Percentiles rank a stretch among this genome's conserved stretches.
Evolutionary conservation across 176 grass and related monocot genomes (phyloP).

Genomic region (Musa beccarii): DNA sequence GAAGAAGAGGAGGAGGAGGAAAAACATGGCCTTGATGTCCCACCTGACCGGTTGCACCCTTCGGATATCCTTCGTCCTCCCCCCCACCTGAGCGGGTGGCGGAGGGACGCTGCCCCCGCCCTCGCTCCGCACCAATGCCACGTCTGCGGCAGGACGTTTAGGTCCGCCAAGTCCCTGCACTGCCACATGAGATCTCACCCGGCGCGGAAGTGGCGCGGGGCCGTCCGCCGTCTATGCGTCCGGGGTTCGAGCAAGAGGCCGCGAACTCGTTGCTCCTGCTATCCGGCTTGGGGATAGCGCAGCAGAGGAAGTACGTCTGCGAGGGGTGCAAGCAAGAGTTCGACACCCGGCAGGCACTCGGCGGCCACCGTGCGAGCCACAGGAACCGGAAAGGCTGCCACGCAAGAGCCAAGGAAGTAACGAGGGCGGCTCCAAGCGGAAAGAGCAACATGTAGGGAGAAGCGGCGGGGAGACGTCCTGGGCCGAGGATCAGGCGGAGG

Average conservation of each 20-base stretch:
- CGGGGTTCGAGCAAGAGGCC: conserved; percentile 1
- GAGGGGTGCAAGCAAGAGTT: background rate
- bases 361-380: conserved; percentile 5
- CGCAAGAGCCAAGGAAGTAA: conserved; percentile 7
- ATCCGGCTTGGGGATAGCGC: background rate
- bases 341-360: conserved; percentile 1
- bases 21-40: too few relatives aligned
- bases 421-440: background rate
- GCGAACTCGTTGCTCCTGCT: conserved; percentile 28
- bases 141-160: conserved; percentile 44
- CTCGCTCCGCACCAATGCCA: conserved; percentile 28
- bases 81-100: too few relatives aligned
- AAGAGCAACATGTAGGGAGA: background rate
- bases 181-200: conserved; percentile 79
- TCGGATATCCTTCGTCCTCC: too few relatives aligned
- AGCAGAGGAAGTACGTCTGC: conserved; percentile 9
- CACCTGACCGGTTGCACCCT: too few relatives aligned
- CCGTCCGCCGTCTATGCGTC: conserved; percentile 16
- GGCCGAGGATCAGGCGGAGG: too few relatives aligned
- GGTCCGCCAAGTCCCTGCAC: conserved; percentile 44
- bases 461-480: background rate
- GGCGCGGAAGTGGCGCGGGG: conserved; percentile 54
- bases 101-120: too few relatives aligned
- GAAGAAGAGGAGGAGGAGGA: too few relatives aligned
- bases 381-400: conserved; percentile 21